Conservation (phyloP, 371 early-diverging fungal species). For the Rhizopus arrhizus region DNA sequence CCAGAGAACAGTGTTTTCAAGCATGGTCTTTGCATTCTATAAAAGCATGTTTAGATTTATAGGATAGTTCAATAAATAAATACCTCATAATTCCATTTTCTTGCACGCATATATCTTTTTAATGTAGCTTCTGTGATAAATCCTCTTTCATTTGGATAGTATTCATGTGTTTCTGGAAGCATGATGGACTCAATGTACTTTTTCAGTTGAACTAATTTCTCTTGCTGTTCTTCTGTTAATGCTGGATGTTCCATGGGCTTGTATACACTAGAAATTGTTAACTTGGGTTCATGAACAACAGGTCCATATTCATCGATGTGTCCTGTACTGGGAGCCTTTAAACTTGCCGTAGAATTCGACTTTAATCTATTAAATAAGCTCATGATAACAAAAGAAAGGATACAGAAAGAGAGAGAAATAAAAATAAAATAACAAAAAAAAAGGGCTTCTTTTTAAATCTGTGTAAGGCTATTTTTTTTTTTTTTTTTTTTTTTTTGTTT, state of each 20-base stretch:
- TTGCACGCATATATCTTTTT: constrained; percentile 76
- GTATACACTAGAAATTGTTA: constrained; percentile 34
- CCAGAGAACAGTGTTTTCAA: constrained; percentile 79
- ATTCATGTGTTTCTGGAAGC: constrained; percentile 52
- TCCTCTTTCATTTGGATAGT: constrained; percentile 51
- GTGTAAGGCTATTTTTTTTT: too few species aligned
- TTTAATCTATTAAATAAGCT: constrained; percentile 30
- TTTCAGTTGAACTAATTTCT: constrained; percentile 49
- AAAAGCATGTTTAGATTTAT: background rate
- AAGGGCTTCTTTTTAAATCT: background rate
- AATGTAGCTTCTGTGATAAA: constrained; percentile 63
- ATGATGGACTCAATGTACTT: constrained; percentile 53
- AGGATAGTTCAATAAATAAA: background rate
- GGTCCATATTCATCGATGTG: constrained; percentile 32
- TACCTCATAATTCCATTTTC: constrained; percentile 69
- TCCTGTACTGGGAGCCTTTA: constrained; percentile 14
- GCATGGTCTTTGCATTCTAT: constrained; percentile 59
- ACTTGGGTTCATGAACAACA: constrained; percentile 37
- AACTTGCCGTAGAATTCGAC: constrained; percentile 26
- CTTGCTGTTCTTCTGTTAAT: constrained; percentile 49
- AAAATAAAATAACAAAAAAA: background rate
- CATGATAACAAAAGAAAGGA: constrained; percentile 13
- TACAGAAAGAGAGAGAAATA: constrained; percentile 5
- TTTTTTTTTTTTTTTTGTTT: too few species aligned
- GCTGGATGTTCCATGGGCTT: constrained; percentile 28